Percentiles rank a stretch among this genome's conserved stretches.
phyloP scores from a whole-genome alignment of 2,329 filamentous ascomycete genomes.

The Orbilia brochopaga region DNA sequence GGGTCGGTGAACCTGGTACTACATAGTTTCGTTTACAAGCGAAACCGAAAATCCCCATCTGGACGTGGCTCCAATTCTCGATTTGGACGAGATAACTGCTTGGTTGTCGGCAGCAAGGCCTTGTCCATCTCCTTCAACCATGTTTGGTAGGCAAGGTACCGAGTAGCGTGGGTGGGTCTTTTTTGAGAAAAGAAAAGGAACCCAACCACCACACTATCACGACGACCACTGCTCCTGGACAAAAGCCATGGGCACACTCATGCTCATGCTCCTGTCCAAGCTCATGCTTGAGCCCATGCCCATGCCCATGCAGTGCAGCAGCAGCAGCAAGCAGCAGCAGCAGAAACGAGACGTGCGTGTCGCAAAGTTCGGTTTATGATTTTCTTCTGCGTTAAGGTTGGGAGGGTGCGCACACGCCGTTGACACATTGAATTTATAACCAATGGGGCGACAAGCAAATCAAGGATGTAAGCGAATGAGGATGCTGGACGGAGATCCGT shows the following conservation, averaged over 20 bases:
- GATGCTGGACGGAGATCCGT: conserved; percentile 47
- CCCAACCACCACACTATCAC: conserved; percentile 4
- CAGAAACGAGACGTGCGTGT: background rate
- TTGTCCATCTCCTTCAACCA: conserved; percentile 40
- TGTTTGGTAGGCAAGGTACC: conserved; percentile 41
- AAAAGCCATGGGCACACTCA: too few relatives aligned
- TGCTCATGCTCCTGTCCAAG: conserved; percentile 10
- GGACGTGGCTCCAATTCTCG: conserved; percentile 48
- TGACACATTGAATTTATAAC: conserved; percentile 50
- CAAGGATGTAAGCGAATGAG: conserved; percentile 49
- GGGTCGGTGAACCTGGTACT: conserved; percentile 47
- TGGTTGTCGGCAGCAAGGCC: conserved; percentile 27
- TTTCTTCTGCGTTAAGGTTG: conserved; percentile 21
- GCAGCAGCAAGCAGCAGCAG: conserved; percentile 10
- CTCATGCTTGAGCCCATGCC: conserved; percentile 19
- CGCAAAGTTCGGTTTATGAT: background rate
- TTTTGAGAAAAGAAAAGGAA: conserved; percentile 29
- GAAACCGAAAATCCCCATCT: conserved; percentile 50
- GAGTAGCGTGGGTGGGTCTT: conserved; percentile 37
- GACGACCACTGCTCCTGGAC: too few relatives aligned
- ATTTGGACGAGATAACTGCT: conserved; percentile 44
- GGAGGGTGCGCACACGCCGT: conserved; percentile 26
- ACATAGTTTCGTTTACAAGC: conserved; percentile 43
- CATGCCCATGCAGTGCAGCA: conserved; percentile 35
- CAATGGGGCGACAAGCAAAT: conserved; percentile 44